Conservation (phyloP, 352 stramenopile genomes). For the Thalassiosira pacifica region DNA sequence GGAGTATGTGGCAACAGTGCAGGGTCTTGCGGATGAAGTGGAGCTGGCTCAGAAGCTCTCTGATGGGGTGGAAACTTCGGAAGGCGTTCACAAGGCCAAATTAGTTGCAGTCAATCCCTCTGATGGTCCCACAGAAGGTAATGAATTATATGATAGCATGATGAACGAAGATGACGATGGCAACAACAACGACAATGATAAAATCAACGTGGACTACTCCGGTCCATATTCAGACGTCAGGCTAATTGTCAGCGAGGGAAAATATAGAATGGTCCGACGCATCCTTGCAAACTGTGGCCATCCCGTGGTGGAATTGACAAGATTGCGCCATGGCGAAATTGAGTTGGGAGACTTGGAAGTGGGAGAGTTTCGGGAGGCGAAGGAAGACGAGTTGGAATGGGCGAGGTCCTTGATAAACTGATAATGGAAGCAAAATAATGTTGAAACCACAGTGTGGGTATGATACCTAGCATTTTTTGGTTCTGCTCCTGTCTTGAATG, state of each 20-base stretch:
- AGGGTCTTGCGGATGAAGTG: conserved; percentile 65
- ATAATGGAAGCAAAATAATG: not conserved
- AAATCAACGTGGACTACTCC: conserved; percentile 51
- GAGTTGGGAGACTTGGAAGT: conserved; percentile 68
- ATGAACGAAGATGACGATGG: conserved; percentile 57
- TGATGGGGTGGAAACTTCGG: conserved; percentile 79
- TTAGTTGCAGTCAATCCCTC: conserved; percentile 58
- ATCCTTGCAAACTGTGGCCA: conserved; percentile 89
- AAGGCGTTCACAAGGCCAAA: conserved; percentile 69
- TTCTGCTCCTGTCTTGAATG: too few relatives aligned
- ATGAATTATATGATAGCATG: conserved; percentile 48
- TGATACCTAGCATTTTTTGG: too few relatives aligned
- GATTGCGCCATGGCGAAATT: conserved; percentile 84
- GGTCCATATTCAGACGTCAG: conserved; percentile 74
- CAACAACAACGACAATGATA: conserved; percentile 56
- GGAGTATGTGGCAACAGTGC: conserved; percentile 85
- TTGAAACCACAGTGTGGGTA: too few relatives aligned
- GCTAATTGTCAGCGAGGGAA: conserved; percentile 88
- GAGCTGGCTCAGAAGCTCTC: conserved; percentile 68
- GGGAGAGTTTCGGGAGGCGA: conserved; percentile 68
- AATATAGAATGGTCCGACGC: conserved; percentile 89
- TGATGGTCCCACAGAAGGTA: conserved; percentile 47
- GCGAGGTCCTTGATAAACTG: conserved; percentile 54
- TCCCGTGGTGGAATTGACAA: conserved; percentile 84
- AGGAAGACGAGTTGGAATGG: conserved; percentile 75